phyloP scores from a whole-genome alignment of 768 basidiomycete species.

The Rhizopogon sp. region DNA sequence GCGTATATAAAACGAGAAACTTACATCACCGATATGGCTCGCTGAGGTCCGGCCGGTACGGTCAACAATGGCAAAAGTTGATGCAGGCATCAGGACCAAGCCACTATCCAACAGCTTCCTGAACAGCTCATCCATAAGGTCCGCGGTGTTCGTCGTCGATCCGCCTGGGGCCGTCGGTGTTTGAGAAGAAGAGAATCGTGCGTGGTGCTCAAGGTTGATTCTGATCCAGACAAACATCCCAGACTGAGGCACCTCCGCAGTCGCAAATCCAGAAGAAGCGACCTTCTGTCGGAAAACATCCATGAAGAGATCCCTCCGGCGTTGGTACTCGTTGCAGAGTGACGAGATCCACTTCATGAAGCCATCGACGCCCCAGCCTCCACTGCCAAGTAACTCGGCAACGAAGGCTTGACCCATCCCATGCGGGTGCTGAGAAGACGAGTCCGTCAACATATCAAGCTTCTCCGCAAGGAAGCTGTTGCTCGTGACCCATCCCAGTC shows the following conservation, averaged over 20 bases:
- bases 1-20: conserved; percentile 14
- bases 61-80: conserved; percentile 36
- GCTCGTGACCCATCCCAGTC: conserved; percentile 47
- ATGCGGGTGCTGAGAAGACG: conserved; percentile 46
- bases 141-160: conserved; percentile 34
- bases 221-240: conserved; percentile 58
- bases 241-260: conserved; percentile 31
- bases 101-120: conserved; percentile 34
- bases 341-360: conserved; percentile 43
- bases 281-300: conserved; percentile 32
- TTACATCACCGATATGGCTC: conserved; percentile 37
- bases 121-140: conserved; percentile 46
- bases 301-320: conserved; percentile 45
- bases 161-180: conserved; percentile 11
- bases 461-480: conserved; percentile 36
- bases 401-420: conserved; percentile 45
- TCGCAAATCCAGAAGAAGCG: conserved; percentile 26
- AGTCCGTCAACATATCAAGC: conserved; percentile 40
- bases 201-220: conserved; percentile 38
- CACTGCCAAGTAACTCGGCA: conserved; percentile 34
- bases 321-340: conserved; percentile 46
- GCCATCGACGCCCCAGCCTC: conserved; percentile 40
- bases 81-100: conserved; percentile 46
- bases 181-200: conserved; percentile 28
- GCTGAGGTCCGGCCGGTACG: conserved; percentile 18